phyloP scores from a whole-genome alignment of 2,329 filamentous ascomycete genomes.

The Claviceps purpurea region DNA sequence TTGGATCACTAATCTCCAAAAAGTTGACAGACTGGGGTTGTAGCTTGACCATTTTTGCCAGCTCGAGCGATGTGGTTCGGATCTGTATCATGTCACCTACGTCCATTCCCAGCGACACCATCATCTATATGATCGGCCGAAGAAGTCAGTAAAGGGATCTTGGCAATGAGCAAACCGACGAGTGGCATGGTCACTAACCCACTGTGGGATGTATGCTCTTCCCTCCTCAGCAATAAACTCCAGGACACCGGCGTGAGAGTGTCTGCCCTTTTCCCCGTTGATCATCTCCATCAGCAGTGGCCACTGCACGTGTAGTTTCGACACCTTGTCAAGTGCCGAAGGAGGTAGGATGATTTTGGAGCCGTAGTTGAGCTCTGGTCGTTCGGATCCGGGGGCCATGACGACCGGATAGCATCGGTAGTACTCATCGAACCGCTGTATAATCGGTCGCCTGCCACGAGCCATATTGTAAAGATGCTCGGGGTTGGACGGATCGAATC shows the following conservation, averaged over 20 bases:
- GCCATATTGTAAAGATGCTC: conserved; percentile 36
- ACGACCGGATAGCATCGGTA: conserved; percentile 92
- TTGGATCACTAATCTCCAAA: conserved; percentile 92
- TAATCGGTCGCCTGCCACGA: conserved; percentile 33
- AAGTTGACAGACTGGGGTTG: conserved; percentile 90
- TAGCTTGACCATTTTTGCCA: conserved; percentile 87
- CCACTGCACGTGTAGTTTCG: conserved; percentile 89
- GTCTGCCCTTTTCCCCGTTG: conserved; percentile 67
- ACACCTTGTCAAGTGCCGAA: conserved; percentile 92
- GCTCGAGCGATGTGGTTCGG: conserved; percentile 83
- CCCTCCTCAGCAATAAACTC: conserved; percentile 98
- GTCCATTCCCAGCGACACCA: conserved; percentile 80
- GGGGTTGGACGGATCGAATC: conserved; percentile 34
- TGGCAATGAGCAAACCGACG: too few species aligned
- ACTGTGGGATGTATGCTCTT: conserved; percentile 88
- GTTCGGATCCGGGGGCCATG: conserved; percentile 84
- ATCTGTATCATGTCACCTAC: conserved; percentile 91
- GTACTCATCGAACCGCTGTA: conserved; percentile 91
- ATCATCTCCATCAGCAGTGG: conserved; percentile 93
- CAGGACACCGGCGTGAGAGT: conserved; percentile 86
- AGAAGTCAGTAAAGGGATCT: neutral
- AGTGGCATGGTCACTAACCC: conserved; percentile 42
- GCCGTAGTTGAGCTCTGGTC: conserved; percentile 84
- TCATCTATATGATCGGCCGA: conserved; percentile 48
- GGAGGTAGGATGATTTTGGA: conserved; percentile 98